Evolutionary conservation across 768 basidiomycete species (phyloP).

Genomic region (Auriculariales sp.): DNA sequence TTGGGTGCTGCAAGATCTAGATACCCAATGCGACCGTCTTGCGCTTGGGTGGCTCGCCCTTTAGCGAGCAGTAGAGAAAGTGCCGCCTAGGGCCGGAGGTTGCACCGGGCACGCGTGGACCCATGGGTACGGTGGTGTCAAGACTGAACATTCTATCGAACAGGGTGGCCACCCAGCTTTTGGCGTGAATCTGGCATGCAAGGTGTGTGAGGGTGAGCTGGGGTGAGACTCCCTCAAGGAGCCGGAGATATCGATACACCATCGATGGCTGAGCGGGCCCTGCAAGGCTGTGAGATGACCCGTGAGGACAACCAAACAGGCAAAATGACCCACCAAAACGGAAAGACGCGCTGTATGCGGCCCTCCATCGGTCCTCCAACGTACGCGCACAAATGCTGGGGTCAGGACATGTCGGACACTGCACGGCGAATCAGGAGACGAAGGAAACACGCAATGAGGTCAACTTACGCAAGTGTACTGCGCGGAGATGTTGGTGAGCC

Average conservation of each 20-base stretch:
- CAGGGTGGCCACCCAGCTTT: constrained; percentile 73
- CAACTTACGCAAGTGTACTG: background rate
- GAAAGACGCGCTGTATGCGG: constrained; percentile 75
- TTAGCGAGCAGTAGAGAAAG: constrained; percentile 70
- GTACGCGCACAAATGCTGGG: constrained; percentile 60
- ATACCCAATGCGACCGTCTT: background rate
- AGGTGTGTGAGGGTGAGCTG: constrained; percentile 77
- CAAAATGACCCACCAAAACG: constrained; percentile 47
- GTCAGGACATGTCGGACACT: constrained; percentile 83
- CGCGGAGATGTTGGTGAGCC: constrained; percentile 58
- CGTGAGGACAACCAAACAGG: background rate
- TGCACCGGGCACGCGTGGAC: constrained; percentile 49
- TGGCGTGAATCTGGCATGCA: constrained; percentile 77
- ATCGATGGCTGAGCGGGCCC: constrained; percentile 82
- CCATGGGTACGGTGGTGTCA: constrained; percentile 39
- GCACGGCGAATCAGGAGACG: constrained; percentile 1
- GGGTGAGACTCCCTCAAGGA: constrained; percentile 82
- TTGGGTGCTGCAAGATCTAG: background rate
- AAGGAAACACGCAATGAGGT: background rate
- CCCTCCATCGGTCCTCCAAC: constrained; percentile 87
- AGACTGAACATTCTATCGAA: constrained; percentile 86
- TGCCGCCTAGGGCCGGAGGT: constrained; percentile 63
- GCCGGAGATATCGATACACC: constrained; percentile 83
- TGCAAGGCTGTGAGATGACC: constrained; percentile 14
- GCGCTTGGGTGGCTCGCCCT: constrained; percentile 31